Conservation (phyloP, 495 filamentous ascomycete genomes). For the Antarctomyces pellizariae region DNA sequence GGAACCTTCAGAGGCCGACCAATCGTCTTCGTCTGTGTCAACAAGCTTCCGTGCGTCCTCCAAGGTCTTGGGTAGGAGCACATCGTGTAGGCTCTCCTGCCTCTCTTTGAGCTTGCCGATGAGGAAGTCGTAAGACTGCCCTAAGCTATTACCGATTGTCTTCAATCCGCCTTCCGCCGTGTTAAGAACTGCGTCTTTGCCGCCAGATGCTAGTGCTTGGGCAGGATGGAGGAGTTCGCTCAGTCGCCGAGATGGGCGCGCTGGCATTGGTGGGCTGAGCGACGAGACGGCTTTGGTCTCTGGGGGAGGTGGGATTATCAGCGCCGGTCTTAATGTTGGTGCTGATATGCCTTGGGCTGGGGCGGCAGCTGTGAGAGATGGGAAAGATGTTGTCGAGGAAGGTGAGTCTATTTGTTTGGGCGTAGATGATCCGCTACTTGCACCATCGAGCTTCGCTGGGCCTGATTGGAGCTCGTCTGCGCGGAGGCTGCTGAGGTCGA, state of each 20-base stretch:
- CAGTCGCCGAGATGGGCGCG: conserved; percentile 31
- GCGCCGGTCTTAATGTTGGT: conserved; percentile 5
- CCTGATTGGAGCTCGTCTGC: conserved; percentile 50
- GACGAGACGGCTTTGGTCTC: conserved; percentile 17
- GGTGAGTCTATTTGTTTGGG: too few relatives aligned
- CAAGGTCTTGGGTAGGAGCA: conserved; percentile 60
- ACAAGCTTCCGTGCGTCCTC: conserved; percentile 83
- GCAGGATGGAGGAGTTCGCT: conserved; percentile 70
- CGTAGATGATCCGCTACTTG: conserved; percentile 24
- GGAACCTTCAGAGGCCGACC: conserved; percentile 21
- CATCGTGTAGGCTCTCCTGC: conserved; percentile 20
- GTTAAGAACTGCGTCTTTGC: conserved; percentile 59
- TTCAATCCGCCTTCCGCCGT: conserved; percentile 82
- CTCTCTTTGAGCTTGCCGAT: conserved; percentile 71
- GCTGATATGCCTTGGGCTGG: conserved; percentile 10
- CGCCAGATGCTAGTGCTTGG: conserved; percentile 55
- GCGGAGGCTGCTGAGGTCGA: conserved; percentile 76
- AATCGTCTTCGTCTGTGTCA: conserved; percentile 33
- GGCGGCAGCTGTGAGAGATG: conserved; percentile 12
- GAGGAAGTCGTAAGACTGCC: conserved; percentile 80
- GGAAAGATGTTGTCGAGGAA: conserved; percentile 22
- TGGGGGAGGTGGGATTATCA: conserved; percentile 16
- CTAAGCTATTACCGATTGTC: conserved; percentile 66
- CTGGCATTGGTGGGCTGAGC: too few relatives aligned
- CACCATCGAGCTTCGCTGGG: conserved; percentile 35